Percentiles rank a stretch among this genome's conserved stretches.
These are phyloP conservation scores for Tetradesmus obliquus DNA, from an alignment of 139 green algal species.

Conservation along the genomic window DNA sequence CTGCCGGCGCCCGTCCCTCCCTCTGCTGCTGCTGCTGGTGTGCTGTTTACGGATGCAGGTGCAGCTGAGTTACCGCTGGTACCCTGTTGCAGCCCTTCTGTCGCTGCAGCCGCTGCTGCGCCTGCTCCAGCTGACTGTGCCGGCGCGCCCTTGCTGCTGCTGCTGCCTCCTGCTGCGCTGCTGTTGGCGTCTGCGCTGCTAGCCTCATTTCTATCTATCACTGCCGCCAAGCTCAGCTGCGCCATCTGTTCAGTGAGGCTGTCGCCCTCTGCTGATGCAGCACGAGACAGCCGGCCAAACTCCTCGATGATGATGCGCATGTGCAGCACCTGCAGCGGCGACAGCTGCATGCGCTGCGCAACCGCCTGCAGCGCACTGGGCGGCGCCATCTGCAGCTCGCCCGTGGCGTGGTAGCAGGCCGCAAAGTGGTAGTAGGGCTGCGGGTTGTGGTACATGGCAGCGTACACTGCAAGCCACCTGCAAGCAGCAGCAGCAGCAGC, in stretches of 20 bases:
- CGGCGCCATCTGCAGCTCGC: neutral
- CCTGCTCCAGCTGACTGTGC: no score
- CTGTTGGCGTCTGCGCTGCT: no score
- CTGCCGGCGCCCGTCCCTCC: no score
- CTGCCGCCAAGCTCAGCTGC: neutral
- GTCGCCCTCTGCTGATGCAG: neutral
- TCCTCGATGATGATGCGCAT: neutral
- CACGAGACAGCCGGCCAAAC: neutral
- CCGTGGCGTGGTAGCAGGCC: neutral
- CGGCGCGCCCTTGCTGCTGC: no score
- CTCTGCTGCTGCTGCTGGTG: no score
- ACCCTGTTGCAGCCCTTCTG: no score
- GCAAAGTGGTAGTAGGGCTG: neutral
- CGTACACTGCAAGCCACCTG: no score
- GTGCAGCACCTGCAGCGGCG: neutral
- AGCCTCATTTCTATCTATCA: neutral
- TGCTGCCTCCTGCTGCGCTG: no score
- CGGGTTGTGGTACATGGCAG: neutral
- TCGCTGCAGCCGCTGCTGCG: no score
- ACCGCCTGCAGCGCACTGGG: neutral
- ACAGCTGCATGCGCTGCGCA: neutral
- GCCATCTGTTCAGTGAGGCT: neutral
- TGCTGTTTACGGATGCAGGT: no score
- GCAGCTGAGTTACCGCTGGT: no score
- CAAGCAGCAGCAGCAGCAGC: no score